These are phyloP conservation scores for Kwoniella dejecticola DNA, from an alignment of 768 basidiomycete genomes.

Conservation along the genomic window DNA sequence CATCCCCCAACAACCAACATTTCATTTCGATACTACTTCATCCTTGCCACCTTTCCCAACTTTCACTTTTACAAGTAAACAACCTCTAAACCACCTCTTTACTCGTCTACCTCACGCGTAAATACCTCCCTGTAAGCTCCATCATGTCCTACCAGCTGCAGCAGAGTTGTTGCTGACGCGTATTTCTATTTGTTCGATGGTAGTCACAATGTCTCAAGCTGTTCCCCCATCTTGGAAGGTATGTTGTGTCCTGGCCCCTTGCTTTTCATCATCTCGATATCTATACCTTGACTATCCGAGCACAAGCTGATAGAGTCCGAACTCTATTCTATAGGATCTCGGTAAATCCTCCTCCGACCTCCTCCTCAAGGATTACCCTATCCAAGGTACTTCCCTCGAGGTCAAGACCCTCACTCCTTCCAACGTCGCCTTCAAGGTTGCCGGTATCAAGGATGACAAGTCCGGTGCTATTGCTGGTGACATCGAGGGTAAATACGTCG, in stretches of 20 bases:
- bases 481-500: conserved; percentile 90
- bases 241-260: conserved; percentile 31
- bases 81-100: neutral
- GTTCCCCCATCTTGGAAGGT: conserved; percentile 98
- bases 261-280: neutral
- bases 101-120: conserved; percentile 17
- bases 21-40: neutral
- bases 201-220: conserved; percentile 70
- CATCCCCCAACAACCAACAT: neutral
- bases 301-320: neutral
- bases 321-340: conserved; percentile 45
- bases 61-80: neutral
- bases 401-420: conserved; percentile 62
- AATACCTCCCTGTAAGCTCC: conserved; percentile 13
- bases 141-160: neutral
- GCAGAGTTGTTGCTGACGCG: neutral
- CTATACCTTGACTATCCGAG: neutral
- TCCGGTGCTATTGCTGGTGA: conserved; percentile 76
- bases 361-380: conserved; percentile 86
- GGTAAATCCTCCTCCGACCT: conserved; percentile 98
- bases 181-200: neutral
- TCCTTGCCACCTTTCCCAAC: neutral
- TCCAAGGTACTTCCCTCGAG: conserved; percentile 61
- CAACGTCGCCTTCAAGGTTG: conserved; percentile 90
- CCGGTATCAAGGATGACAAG: conserved; percentile 77